Conservation (phyloP, 345 rosid genomes). For the Abelmoschus esculentus region DNA sequence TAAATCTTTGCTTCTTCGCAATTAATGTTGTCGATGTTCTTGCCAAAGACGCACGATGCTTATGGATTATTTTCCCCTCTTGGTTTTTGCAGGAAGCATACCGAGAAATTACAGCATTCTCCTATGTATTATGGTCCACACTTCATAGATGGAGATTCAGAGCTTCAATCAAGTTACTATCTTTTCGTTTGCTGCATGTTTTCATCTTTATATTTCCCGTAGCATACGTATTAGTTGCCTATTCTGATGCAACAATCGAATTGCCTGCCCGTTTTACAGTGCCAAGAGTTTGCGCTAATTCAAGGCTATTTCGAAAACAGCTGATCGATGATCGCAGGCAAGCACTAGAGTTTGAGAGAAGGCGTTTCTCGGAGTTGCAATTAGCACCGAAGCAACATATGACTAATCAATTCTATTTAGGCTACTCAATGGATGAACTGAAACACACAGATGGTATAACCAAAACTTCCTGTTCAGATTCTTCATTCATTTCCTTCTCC, state of each 20-base stretch:
- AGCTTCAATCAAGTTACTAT: slow-evolving; percentile 48
- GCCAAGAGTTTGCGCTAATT: slow-evolving; percentile 34
- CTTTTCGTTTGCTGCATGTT: background rate
- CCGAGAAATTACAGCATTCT: slow-evolving; percentile 46
- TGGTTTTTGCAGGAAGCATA: slow-evolving; percentile 34
- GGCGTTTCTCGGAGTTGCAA: slow-evolving; percentile 32
- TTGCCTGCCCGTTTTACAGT: slow-evolving; percentile 22
- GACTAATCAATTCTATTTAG: slow-evolving; percentile 34
- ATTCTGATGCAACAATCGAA: background rate
- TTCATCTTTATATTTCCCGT: background rate
- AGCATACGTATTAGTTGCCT: background rate
- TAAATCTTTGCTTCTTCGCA: background rate
- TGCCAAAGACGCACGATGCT: background rate
- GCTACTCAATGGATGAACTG: slow-evolving; percentile 44
- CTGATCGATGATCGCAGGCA: slow-evolving; percentile 41
- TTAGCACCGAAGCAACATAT: slow-evolving; percentile 30
- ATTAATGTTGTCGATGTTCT: background rate
- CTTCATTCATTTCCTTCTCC: background rate
- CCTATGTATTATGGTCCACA: slow-evolving; percentile 34
- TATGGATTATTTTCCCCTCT: background rate
- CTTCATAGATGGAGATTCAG: slow-evolving; percentile 50
- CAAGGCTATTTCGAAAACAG: slow-evolving; percentile 44
- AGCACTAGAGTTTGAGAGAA: slow-evolving; percentile 40
- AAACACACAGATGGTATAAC: slow-evolving; percentile 46
- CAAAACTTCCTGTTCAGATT: background rate